Percentiles rank a stretch among this genome's conserved stretches.
phyloP scores from a whole-genome alignment of 352 stramenopile species.

The Phytophthora sojae region DNA sequence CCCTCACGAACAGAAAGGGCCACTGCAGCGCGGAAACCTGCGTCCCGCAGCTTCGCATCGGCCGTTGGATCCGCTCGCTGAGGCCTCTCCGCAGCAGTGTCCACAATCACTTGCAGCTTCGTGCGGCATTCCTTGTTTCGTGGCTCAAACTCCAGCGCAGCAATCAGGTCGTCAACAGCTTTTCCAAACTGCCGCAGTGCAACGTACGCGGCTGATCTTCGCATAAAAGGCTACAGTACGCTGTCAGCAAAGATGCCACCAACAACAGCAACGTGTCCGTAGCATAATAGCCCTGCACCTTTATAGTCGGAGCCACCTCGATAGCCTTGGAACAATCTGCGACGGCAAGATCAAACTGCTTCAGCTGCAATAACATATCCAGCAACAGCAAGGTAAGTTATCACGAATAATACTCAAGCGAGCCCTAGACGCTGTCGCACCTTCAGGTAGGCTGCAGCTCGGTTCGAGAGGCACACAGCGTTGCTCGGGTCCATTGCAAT shows the following conservation, averaged over 20 bases:
- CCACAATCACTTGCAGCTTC: slow-evolving; percentile 48
- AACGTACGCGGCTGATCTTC: slow-evolving; percentile 54
- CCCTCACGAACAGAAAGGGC: slow-evolving; percentile 49
- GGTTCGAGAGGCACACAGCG: slow-evolving; percentile 67
- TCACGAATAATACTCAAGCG: not conserved
- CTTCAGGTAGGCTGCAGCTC: slow-evolving; percentile 71
- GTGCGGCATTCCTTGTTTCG: slow-evolving; percentile 60
- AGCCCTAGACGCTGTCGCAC: slow-evolving; percentile 17
- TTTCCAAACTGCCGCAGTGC: slow-evolving; percentile 29
- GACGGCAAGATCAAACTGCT: slow-evolving; percentile 47
- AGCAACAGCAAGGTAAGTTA: not conserved
- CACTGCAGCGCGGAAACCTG: slow-evolving; percentile 39
- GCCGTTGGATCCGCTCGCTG: not conserved
- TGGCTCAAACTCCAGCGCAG: slow-evolving; percentile 55
- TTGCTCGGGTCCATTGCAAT: slow-evolving; percentile 52
- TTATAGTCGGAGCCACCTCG: slow-evolving; percentile 53
- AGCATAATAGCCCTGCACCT: slow-evolving; percentile 29
- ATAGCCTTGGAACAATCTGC: slow-evolving; percentile 64
- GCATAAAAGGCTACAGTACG: slow-evolving; percentile 56
- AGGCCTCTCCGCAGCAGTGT: slow-evolving; percentile 12
- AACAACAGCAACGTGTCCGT: no score
- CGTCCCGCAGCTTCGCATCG: slow-evolving; percentile 20
- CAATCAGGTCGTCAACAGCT: slow-evolving; percentile 53
- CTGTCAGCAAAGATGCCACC: slow-evolving; percentile 7
- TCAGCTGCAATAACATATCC: slow-evolving; percentile 32